Conservation (phyloP, 2,329 filamentous ascomycete genomes). For the Rosellinia necatrix region DNA sequence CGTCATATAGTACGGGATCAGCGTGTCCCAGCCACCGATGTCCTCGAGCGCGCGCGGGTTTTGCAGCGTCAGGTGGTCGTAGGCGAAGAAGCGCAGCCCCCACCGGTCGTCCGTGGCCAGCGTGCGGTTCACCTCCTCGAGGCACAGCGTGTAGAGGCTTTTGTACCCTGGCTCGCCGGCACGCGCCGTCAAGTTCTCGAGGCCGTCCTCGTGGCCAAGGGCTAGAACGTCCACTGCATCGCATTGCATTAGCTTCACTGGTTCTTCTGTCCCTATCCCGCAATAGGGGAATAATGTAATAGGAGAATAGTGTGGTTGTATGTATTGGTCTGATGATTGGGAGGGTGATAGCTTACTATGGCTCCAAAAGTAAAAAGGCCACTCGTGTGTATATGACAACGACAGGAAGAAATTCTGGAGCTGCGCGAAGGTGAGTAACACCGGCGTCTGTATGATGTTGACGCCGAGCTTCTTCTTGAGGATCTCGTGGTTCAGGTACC, state of each 20-base stretch:
- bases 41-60: constrained; percentile 57
- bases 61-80: constrained; percentile 62
- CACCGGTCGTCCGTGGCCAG: constrained; percentile 46
- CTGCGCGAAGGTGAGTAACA: constrained; percentile 58
- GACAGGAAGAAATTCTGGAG: constrained; percentile 59
- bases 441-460: constrained; percentile 55
- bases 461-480: constrained; percentile 57
- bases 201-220: constrained; percentile 48
- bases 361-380: constrained; percentile 60
- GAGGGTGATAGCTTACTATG: constrained; percentile 44
- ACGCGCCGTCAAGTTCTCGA: constrained; percentile 40
- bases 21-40: constrained; percentile 60
- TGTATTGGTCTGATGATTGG: too few species aligned
- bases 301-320: not conserved
- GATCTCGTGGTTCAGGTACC: constrained; percentile 57
- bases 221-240: constrained; percentile 52
- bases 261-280: not conserved
- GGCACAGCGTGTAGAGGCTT: constrained; percentile 47
- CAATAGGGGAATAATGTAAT: not conserved
- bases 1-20: constrained; percentile 62
- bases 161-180: constrained; percentile 46
- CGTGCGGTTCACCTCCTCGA: constrained; percentile 43
- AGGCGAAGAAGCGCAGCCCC: constrained; percentile 61
- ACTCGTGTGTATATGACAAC: constrained; percentile 49
- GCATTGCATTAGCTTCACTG: not conserved